Evolutionary conservation across 495 filamentous ascomycete genomes (phyloP).

Genomic region (Lichina pygmaea): DNA sequence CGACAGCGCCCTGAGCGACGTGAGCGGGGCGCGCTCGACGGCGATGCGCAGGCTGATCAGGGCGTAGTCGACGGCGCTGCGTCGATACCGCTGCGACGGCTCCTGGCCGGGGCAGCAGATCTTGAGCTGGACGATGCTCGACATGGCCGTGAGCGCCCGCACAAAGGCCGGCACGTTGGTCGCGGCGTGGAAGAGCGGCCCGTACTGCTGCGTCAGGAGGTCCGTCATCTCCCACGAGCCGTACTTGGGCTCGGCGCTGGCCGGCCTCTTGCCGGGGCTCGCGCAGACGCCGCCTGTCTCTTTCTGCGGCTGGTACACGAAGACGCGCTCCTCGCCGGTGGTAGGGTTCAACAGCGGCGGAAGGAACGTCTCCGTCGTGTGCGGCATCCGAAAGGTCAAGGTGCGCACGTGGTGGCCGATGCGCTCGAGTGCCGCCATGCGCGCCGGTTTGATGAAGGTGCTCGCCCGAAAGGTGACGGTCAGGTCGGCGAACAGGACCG

Average conservation of each 20-base stretch:
- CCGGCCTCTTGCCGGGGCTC: conserved; percentile 5
- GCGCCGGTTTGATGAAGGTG: conserved; percentile 38
- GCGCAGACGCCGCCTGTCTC: conserved; percentile 8
- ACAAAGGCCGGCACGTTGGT: conserved; percentile 60
- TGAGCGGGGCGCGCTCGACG: conserved; percentile 35
- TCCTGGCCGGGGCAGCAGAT: conserved; percentile 47
- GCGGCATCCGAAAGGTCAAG: conserved; percentile 41
- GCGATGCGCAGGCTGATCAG: conserved; percentile 56
- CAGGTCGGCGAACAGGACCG: conserved; percentile 22
- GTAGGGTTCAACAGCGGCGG: conserved; percentile 44
- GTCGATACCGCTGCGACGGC: conserved; percentile 34
- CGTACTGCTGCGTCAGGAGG: conserved; percentile 52
- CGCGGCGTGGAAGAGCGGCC: conserved; percentile 61
- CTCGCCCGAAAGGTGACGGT: conserved; percentile 36
- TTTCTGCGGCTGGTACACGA: conserved; percentile 45
- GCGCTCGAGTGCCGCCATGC: conserved; percentile 38
- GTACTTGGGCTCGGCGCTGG: conserved; percentile 27
- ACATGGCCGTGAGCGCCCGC: conserved; percentile 31
- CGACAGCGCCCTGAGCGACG: conserved; percentile 30
- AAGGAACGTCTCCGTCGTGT: conserved; percentile 43
- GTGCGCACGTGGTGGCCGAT: conserved; percentile 47
- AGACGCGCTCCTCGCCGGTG: conserved; percentile 43
- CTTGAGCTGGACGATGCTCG: conserved; percentile 36
- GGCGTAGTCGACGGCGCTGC: conserved; percentile 56
- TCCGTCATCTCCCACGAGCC: conserved; percentile 34